A percentile compares a stretch with the other conserved stretches of the same genome.
phyloP scores from a whole-genome alignment of 225 moss, liverwort and hornwort species.

The Climacium dendroides region DNA sequence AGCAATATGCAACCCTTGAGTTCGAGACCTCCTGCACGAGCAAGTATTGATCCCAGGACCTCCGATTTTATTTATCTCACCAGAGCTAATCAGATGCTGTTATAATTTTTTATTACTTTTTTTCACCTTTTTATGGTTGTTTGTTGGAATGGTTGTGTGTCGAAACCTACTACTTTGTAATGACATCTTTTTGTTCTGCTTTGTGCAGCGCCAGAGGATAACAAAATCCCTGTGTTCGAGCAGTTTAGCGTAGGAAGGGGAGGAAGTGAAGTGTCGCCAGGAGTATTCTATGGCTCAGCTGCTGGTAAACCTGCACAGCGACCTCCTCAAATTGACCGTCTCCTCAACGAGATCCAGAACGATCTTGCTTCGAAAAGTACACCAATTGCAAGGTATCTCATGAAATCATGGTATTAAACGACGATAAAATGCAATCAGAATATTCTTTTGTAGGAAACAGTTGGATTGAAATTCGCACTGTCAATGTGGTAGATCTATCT shows the following conservation, averaged over 20 bases:
- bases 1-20: not conserved
- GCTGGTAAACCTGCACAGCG: slow-evolving; percentile 57
- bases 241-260: slow-evolving; percentile 1
- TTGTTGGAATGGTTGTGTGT: not conserved
- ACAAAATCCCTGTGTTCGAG: not conserved
- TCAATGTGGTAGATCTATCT: not conserved
- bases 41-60: not conserved
- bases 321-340: slow-evolving; percentile 51
- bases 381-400: slow-evolving; percentile 26
- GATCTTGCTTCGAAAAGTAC: slow-evolving; percentile 41
- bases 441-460: not conserved
- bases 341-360: slow-evolving; percentile 53
- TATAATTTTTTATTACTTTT: not conserved
- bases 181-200: not conserved
- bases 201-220: slow-evolving; percentile 23
- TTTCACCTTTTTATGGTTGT: not conserved
- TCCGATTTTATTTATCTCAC: not conserved
- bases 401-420: not conserved
- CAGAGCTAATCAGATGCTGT: not conserved
- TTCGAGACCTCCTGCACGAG: not conserved
- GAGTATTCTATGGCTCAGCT: slow-evolving; percentile 90
- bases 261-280: slow-evolving; percentile 63
- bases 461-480: not conserved
- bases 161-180: not conserved
- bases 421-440: not conserved